phyloP scores from a whole-genome alignment of 495 filamentous ascomycete genomes.

The Daldinia vernicosa region DNA sequence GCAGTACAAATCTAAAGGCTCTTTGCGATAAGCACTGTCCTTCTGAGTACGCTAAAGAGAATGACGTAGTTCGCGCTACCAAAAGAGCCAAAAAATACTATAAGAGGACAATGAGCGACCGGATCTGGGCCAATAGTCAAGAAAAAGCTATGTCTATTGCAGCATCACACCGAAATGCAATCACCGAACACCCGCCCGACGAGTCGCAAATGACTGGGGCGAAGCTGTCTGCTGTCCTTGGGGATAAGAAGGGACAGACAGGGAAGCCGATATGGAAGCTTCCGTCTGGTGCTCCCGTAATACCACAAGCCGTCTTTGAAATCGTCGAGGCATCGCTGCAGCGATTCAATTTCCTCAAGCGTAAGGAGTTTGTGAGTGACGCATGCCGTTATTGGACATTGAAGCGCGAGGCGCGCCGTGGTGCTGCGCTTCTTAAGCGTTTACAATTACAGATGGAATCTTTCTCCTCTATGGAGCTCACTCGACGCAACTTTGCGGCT shows the following conservation, averaged over 20 bases:
- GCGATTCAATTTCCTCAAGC: constrained; percentile 81
- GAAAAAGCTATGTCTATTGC: constrained; percentile 82
- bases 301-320: constrained; percentile 84
- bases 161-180: constrained; percentile 67
- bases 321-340: constrained; percentile 80
- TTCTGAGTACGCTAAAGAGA: constrained; percentile 84
- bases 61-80: constrained; percentile 68
- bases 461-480: constrained; percentile 96
- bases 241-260: constrained; percentile 71
- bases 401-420: constrained; percentile 90
- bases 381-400: constrained; percentile 97
- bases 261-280: constrained; percentile 88
- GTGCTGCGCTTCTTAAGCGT: constrained; percentile 89
- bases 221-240: constrained; percentile 66
- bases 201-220: constrained; percentile 65
- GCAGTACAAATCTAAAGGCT: constrained; percentile 84
- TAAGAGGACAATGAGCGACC: constrained; percentile 81
- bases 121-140: constrained; percentile 91
- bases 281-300: constrained; percentile 93
- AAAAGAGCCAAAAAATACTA: constrained; percentile 75
- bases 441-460: constrained; percentile 93
- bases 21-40: constrained; percentile 98
- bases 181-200: constrained; percentile 65
- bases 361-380: constrained; percentile 90
- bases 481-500: constrained; percentile 86